phyloP scores from a whole-genome alignment of 2,329 filamentous ascomycete genomes.

The Pseudodiploospora longispora region DNA sequence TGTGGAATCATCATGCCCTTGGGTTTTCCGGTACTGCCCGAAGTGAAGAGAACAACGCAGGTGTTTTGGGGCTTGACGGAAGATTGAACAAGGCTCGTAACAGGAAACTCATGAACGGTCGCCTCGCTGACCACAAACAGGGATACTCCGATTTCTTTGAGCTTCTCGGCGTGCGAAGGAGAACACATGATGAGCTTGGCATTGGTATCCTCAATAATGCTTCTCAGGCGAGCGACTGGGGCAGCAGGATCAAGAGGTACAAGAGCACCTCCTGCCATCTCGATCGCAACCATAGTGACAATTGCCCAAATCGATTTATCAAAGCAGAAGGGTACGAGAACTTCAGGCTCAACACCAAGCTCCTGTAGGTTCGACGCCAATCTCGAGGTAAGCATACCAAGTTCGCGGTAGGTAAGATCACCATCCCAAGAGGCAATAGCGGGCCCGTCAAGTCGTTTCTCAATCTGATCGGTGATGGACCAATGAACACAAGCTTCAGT shows the following conservation, averaged over 20 bases:
- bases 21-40: constrained; percentile 12
- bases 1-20: constrained; percentile 11
- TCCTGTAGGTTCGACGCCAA: not conserved
- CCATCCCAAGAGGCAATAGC: constrained; percentile 3
- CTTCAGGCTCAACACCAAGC: not conserved
- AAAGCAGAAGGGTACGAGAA: not conserved
- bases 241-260: not conserved
- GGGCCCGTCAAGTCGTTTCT: constrained; percentile 1
- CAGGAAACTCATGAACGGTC: not conserved
- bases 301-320: not conserved
- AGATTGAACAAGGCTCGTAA: not conserved
- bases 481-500: constrained; percentile 1
- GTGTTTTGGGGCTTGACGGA: constrained; percentile 1
- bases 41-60: constrained; percentile 12
- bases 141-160: not conserved
- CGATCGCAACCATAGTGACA: not conserved
- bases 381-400: constrained; percentile 31
- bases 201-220: not conserved
- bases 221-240: not conserved
- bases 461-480: not conserved
- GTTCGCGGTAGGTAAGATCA: constrained; percentile 1
- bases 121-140: not conserved
- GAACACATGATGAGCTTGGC: too few species aligned
- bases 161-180: too few species aligned
- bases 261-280: not conserved